These are phyloP conservation scores for Cryptomeria japonica DNA, from an alignment of 75 land plant genomes.

Conservation along the genomic window DNA sequence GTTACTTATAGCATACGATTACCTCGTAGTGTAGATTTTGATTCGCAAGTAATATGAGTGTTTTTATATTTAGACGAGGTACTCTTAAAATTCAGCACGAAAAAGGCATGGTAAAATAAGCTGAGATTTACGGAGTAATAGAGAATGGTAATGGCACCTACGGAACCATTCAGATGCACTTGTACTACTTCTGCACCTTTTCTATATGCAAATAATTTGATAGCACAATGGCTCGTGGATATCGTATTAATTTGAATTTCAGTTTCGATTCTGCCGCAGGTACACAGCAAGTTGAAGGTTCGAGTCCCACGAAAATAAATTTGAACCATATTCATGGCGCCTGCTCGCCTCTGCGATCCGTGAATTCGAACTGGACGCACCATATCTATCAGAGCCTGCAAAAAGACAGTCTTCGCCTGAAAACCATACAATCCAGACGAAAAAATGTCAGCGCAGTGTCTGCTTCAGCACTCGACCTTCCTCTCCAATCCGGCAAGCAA, in stretches of 20 bases:
- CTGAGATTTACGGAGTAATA: too few species aligned
- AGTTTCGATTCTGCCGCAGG: background rate
- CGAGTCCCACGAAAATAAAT: background rate
- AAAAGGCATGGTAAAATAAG: too few species aligned
- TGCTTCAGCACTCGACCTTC: background rate
- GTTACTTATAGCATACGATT: background rate
- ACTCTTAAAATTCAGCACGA: too few species aligned
- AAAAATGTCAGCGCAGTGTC: background rate
- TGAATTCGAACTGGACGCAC: background rate
- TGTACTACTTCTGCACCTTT: too few species aligned
- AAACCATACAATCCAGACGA: background rate
- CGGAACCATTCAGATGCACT: background rate
- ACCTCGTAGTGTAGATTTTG: too few species aligned
- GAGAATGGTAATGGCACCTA: too few species aligned
- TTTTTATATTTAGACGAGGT: too few species aligned
- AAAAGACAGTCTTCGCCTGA: background rate
- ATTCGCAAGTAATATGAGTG: too few species aligned
- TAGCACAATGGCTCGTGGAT: background rate
- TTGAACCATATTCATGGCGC: background rate
- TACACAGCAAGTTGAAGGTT: too few species aligned
- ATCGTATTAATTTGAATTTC: background rate
- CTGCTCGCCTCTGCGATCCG: constrained; percentile 6
- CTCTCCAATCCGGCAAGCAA: constrained; percentile 17
- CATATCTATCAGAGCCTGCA: background rate
- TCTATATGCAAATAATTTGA: background rate